These are phyloP conservation scores for Lactarius indigo DNA, from an alignment of 768 basidiomycete species.

Conservation along the genomic window DNA sequence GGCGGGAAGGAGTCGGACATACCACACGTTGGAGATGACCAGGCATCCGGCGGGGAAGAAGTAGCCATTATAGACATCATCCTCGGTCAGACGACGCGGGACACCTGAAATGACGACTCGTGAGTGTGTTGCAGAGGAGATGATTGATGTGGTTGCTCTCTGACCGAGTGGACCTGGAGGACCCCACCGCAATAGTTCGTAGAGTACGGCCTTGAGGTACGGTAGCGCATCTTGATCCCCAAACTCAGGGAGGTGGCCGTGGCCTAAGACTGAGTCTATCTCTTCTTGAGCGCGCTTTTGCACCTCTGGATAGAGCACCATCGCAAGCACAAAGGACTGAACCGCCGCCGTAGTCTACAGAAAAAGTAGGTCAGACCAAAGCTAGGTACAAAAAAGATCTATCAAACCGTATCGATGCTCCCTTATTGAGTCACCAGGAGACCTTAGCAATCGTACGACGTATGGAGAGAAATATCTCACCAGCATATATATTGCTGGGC, in stretches of 20 bases:
- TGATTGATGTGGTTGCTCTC: not conserved
- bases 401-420: conserved; percentile 16
- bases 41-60: conserved; percentile 10
- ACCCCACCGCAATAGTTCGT: conserved; percentile 22
- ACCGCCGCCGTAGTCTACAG: conserved; percentile 22
- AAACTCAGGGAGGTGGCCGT: conserved; percentile 5
- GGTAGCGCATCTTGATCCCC: conserved; percentile 12
- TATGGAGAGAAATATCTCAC: not conserved
- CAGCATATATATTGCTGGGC: conserved; percentile 11
- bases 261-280: conserved; percentile 28
- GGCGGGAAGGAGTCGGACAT: not conserved
- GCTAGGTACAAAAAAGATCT: not conserved
- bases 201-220: conserved; percentile 18
- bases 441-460: not conserved
- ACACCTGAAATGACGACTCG: not conserved
- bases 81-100: conserved; percentile 10
- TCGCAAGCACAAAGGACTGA: conserved; percentile 32
- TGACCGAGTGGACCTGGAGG: conserved; percentile 10
- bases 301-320: conserved; percentile 32
- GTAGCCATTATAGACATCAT: conserved; percentile 16
- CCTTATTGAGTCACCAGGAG: not conserved
- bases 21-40: conserved; percentile 13
- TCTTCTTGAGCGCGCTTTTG: conserved; percentile 33
- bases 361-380: not conserved
- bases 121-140: not conserved